Conservation (phyloP, 1,284 basidiomycete species). For the Ustilago hordei region DNA sequence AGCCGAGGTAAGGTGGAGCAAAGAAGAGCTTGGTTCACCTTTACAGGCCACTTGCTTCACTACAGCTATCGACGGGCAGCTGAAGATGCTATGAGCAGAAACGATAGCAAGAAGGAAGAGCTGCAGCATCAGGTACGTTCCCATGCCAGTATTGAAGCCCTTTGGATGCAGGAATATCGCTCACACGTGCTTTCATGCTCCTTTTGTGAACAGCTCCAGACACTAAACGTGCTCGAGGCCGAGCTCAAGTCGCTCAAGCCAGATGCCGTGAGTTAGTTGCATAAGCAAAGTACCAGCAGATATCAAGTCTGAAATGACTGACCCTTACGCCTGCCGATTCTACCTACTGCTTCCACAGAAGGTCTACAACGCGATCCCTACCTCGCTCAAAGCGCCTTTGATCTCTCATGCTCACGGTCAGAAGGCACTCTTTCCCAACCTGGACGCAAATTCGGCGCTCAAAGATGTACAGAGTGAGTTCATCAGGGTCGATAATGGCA, state of each 20-base stretch:
- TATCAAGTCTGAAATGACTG: no score
- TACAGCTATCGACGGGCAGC: conserved; percentile 1
- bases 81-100: not conserved
- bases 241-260: conserved; percentile 37
- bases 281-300: not conserved
- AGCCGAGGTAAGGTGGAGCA: not conserved
- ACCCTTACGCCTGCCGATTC: no score
- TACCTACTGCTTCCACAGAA: conserved; percentile 14
- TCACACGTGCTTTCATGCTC: not conserved
- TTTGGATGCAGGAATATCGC: not conserved
- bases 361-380: conserved; percentile 36
- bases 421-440: conserved; percentile 32
- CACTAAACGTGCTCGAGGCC: conserved; percentile 31
- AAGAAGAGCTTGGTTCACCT: not conserved
- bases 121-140: conserved; percentile 18
- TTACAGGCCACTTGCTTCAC: not conserved
- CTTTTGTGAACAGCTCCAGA: conserved; percentile 22
- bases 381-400: conserved; percentile 23
- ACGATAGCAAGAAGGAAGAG: conserved; percentile 9
- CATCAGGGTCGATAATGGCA: not conserved
- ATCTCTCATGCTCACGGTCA: conserved; percentile 38
- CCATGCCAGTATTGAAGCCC: not conserved
- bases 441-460: conserved; percentile 30
- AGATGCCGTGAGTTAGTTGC: conserved; percentile 24
- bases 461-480: conserved; percentile 39